Evolutionary conservation across 2,329 filamentous ascomycete species (phyloP), one percentile per base, ranked within the genome.

Genomic region (Colletotrichum higginsianum): DNA sequence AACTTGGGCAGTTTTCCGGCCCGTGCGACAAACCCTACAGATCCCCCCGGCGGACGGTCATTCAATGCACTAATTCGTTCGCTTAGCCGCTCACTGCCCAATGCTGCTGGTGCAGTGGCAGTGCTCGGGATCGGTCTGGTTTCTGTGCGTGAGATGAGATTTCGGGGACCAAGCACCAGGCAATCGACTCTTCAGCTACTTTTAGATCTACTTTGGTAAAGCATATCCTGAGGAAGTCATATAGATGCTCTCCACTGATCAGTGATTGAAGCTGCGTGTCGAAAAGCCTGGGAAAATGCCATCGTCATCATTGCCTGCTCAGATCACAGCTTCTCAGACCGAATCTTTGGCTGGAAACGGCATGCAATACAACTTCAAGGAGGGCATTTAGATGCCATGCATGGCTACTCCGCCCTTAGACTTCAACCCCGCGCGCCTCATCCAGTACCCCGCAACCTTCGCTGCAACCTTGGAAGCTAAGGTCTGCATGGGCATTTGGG

Each of bases 371-470:
- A 68, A 53, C 13, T 35, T 47, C 35, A 26, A 26, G 18, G 38
- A 55, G 47, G 50, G 44, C 15, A 61, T 8, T 11, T 49, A 16
- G 18, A 47, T 18, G 15, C 58, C n/a, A 16, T 44, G 38, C 26
- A 60, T 58, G 58, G 58, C 65, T 35, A 2, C 47, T 49, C 40
- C n/a, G n/a, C 2, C 23, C 69, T 64, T 69, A 63, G 42, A 68
- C 69, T 72, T 68, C 69, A 38, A 55, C 69, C 65, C 69, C 69
- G 69, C 69, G 65, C 58, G 44, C 52, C 64, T 60, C 35, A 46
- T 35, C 26, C 55, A 47, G 69, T 60, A 63, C 65, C 66, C 69
- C 69, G 69, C 69, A 72, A 72, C 65, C 40, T 67, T 71, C 63
- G 53, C 38, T 46, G 38, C 38, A 70, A 70, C 67, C 56, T 62